These are phyloP conservation scores for Diaporthe humulicola DNA, from an alignment of 2,329 filamentous ascomycete species.

Conservation along the genomic window DNA sequence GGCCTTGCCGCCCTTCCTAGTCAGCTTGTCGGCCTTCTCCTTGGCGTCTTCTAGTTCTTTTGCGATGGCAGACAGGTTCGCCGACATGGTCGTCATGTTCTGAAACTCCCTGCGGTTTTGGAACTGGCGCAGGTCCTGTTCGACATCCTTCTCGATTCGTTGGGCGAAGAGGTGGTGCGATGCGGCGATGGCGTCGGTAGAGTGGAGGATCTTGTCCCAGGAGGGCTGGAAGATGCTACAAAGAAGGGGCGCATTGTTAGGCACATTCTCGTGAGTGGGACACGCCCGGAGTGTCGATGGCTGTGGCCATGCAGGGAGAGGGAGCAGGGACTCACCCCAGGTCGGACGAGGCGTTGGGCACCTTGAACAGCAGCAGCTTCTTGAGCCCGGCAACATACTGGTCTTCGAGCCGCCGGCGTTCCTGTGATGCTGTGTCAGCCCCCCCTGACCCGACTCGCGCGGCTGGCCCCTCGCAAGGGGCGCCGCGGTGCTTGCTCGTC, in stretches of 20 bases:
- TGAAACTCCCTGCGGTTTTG: slow-evolving; percentile 81
- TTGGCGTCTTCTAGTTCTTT: slow-evolving; percentile 88
- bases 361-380: slow-evolving; percentile 81
- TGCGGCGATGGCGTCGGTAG: slow-evolving; percentile 83
- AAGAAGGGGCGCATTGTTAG: slow-evolving; percentile 18
- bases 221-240: slow-evolving; percentile 87
- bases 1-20: slow-evolving; percentile 81
- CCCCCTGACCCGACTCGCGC: slow-evolving; percentile 5
- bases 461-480: not conserved
- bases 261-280: not conserved
- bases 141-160: slow-evolving; percentile 90
- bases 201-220: slow-evolving; percentile 88
- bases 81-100: slow-evolving; percentile 84
- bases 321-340: slow-evolving; percentile 77
- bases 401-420: slow-evolving; percentile 93
- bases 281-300: not conserved
- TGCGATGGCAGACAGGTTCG: slow-evolving; percentile 83
- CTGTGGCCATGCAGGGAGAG: slow-evolving; percentile 31
- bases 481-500: not conserved
- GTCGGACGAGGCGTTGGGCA: slow-evolving; percentile 82
- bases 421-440: slow-evolving; percentile 66
- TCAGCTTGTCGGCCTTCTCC: slow-evolving; percentile 87
- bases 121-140: slow-evolving; percentile 84
- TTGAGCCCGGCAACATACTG: slow-evolving; percentile 85
- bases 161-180: slow-evolving; percentile 86